Conservation (phyloP, 768 basidiomycete genomes). For the Boletus edulis region DNA sequence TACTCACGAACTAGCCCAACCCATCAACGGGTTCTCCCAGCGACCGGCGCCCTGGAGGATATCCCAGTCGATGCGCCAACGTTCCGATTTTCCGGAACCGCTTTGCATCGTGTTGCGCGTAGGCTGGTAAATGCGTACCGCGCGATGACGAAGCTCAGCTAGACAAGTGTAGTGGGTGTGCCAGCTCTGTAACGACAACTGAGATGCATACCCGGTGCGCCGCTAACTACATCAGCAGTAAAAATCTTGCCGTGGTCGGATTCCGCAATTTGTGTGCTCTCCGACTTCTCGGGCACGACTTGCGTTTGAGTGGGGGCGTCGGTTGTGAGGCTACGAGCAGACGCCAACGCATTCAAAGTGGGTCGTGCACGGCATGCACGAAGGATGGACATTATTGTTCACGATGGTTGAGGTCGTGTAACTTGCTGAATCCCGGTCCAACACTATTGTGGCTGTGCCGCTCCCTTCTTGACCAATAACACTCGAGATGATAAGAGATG, state of each 20-base stretch:
- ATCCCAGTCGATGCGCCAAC: conserved; percentile 96
- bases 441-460: conserved; percentile 23
- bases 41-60: conserved; percentile 83
- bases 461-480: neutral
- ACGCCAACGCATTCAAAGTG: conserved; percentile 12
- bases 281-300: conserved; percentile 18
- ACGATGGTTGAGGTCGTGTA: neutral
- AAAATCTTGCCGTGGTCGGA: conserved; percentile 57
- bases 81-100: conserved; percentile 77
- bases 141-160: conserved; percentile 85
- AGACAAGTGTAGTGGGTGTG: neutral
- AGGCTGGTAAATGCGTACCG: conserved; percentile 90
- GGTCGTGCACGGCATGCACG: conserved; percentile 40
- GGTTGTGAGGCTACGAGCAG: conserved; percentile 20
- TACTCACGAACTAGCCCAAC: conserved; percentile 90
- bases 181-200: neutral
- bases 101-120: conserved; percentile 96
- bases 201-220: conserved; percentile 68
- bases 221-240: conserved; percentile 80
- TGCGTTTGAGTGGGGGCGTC: conserved; percentile 22
- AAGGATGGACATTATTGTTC: conserved; percentile 51
- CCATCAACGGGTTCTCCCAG: conserved; percentile 99
- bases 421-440: neutral
- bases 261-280: conserved; percentile 38
- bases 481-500: no score